A percentile compares a stretch with the other conserved stretches of the same genome.
These are phyloP conservation scores for Fusarium nematophilum DNA, from an alignment of 2,329 filamentous ascomycete genomes.

Conservation along the genomic window DNA sequence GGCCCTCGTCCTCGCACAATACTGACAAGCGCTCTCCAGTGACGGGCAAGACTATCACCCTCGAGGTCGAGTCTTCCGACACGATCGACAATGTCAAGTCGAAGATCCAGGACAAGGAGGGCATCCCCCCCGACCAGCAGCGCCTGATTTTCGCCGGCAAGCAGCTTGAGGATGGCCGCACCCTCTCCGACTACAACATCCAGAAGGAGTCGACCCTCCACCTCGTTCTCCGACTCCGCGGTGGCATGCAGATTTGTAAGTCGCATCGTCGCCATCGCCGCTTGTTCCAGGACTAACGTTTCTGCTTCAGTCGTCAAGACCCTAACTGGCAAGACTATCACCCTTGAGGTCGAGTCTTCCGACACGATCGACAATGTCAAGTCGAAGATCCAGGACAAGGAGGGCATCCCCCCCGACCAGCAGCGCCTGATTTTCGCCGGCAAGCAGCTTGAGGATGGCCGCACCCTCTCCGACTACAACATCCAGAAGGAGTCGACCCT, in stretches of 20 bases:
- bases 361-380: slow-evolving; percentile 98
- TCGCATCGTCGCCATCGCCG: slow-evolving; percentile 15
- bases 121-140: slow-evolving; percentile 95
- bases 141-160: slow-evolving; percentile 96
- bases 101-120: slow-evolving; percentile 99
- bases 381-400: slow-evolving; percentile 97
- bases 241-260: slow-evolving; percentile 75
- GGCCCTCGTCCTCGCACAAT: neutral
- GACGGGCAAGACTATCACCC: slow-evolving; percentile 72
- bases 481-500: slow-evolving; percentile 94
- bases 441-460: slow-evolving; percentile 95
- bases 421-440: slow-evolving; percentile 96
- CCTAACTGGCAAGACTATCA: slow-evolving; percentile 94
- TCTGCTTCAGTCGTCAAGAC: slow-evolving; percentile 74
- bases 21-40: slow-evolving; percentile 56
- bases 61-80: slow-evolving; percentile 86
- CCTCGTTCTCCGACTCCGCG: slow-evolving; percentile 77
- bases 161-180: slow-evolving; percentile 89
- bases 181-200: slow-evolving; percentile 67
- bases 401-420: slow-evolving; percentile 94
- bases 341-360: slow-evolving; percentile 86
- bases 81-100: slow-evolving; percentile 98
- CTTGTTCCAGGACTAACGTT: slow-evolving; percentile 26
- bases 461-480: slow-evolving; percentile 92
- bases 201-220: slow-evolving; percentile 77